These are phyloP conservation scores for Pichia nanzhaoensis DNA, from an alignment of 805 yeast genomes.

Conservation along the genomic window DNA sequence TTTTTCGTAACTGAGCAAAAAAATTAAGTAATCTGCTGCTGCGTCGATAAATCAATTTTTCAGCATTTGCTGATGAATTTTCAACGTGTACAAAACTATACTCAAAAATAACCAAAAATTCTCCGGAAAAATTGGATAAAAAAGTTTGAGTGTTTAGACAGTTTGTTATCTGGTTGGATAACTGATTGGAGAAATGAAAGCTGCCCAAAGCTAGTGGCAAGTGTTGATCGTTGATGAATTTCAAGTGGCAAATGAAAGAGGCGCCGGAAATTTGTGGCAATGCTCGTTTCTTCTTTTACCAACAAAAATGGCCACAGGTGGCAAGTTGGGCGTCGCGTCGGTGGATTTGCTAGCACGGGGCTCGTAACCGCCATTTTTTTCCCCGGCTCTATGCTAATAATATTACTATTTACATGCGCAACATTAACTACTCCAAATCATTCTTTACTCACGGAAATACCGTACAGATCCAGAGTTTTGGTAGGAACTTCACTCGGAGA, in stretches of 20 bases:
- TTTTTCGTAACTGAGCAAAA: background rate
- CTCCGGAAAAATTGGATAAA: background rate
- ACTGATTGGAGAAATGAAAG: background rate
- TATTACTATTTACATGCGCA: background rate
- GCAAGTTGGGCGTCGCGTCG: background rate
- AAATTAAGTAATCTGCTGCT: conserved; percentile 4
- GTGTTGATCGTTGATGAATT: background rate
- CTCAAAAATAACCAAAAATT: conserved; percentile 4
- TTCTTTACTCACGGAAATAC: conserved; percentile 27
- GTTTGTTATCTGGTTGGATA: background rate
- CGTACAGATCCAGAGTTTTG: conserved; percentile 48
- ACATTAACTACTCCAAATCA: no score
- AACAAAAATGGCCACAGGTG: conserved; percentile 2
- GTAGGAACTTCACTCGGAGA: conserved; percentile 67
- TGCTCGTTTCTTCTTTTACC: background rate
- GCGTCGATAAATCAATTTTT: conserved; percentile 6
- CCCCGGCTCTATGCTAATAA: background rate
- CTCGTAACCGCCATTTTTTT: background rate
- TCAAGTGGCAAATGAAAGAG: conserved; percentile 2
- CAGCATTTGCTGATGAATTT: conserved; percentile 3
- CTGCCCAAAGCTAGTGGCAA: background rate
- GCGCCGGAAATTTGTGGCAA: background rate
- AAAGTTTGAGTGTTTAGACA: background rate
- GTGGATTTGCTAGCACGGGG: background rate
- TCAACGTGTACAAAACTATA: background rate